Evolutionary conservation across 2,329 filamentous ascomycete species (phyloP), one percentile per base, ranked within the genome.

Genomic region (Tympanopsis confertula): DNA sequence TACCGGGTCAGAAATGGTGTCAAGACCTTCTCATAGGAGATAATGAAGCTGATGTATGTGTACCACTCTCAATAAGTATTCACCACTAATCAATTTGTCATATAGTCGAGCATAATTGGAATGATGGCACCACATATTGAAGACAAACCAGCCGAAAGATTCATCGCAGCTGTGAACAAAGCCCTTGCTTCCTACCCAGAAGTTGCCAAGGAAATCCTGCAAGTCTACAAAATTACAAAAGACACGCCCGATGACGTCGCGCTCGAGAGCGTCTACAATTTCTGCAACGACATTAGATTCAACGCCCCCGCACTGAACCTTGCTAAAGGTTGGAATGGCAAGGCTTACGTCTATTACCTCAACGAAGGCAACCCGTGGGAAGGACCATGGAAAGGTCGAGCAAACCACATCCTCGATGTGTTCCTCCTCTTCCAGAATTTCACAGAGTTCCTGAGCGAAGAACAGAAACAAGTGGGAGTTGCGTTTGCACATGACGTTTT

Each of bases 321-420:
- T 19, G 65, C 63, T 2, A 43, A 53, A 35, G 49, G 52, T 19
- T 62, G 53, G 53, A 45, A 45, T 1, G 50, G 53, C 4, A 50
- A 53, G 10, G 44, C 50, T 10, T 60, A 59, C 40, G 50, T 61
- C 4, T 65, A 64, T 42, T 55, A 60, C 35, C 66, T 68, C 54
- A 65, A 66, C 39, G 64, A 67, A 39, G 53, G 51, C 0, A 69
- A 68, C 41, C 62, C 63, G 0, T 69, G 62, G 60, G 53, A 61
- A 1, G 65, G 65, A 0, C 50, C 51, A 1, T 61, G 45, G 49
- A 56, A 62, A 40, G 61, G 59, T 2, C 44, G 50, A 18, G 49
- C 61, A 1, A 56, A 50, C 1, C 65, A 69, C 42, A 59, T 67
- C n/a, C 51, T 67, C 2, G 66, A 69, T 22, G 45, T 63, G 12